These are phyloP conservation scores for Ligustrum vulgare DNA, from an alignment of 257 asterid genomes.

Conservation along the genomic window DNA sequence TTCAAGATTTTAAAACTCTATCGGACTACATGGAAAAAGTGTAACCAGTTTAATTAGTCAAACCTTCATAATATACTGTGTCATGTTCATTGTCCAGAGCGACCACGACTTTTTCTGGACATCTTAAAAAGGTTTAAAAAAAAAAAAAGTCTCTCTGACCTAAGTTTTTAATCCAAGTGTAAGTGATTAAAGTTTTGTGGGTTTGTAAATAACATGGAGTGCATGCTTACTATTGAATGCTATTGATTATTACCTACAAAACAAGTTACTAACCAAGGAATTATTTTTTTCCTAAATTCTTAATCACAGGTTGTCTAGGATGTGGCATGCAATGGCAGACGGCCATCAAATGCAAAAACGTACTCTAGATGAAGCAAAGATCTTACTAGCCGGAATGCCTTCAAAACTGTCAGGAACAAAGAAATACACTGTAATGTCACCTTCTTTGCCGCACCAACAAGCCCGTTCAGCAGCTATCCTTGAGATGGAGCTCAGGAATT, in stretches of 20 bases:
- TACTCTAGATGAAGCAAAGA: conserved; percentile 90
- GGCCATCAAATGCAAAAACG: conserved; percentile 85
- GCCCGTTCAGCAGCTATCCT: conserved; percentile 85
- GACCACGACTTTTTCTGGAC: background rate
- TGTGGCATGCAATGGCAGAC: conserved; percentile 97
- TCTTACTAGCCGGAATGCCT: conserved; percentile 76
- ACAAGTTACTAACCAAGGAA: background rate
- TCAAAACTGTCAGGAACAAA: conserved; percentile 50
- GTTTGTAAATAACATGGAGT: background rate
- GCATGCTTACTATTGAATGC: background rate
- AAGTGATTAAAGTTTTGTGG: background rate
- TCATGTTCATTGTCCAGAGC: background rate
- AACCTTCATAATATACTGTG: background rate
- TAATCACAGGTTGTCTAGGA: conserved; percentile 61
- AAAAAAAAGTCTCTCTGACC: background rate
- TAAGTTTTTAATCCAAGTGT: background rate
- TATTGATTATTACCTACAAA: background rate
- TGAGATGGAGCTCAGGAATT: conserved; percentile 80
- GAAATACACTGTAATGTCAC: conserved; percentile 74
- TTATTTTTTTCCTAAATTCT: background rate
- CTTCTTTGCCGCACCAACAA: conserved; percentile 75
- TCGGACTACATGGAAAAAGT: background rate
- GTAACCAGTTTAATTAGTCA: background rate
- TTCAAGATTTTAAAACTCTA: background rate
- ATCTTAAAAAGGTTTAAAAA: no score